A percentile compares a stretch with the other conserved stretches of the same genome.
Evolutionary conservation across 306 rosid species (phyloP).

Genomic region (Arachis hypogaea): DNA sequence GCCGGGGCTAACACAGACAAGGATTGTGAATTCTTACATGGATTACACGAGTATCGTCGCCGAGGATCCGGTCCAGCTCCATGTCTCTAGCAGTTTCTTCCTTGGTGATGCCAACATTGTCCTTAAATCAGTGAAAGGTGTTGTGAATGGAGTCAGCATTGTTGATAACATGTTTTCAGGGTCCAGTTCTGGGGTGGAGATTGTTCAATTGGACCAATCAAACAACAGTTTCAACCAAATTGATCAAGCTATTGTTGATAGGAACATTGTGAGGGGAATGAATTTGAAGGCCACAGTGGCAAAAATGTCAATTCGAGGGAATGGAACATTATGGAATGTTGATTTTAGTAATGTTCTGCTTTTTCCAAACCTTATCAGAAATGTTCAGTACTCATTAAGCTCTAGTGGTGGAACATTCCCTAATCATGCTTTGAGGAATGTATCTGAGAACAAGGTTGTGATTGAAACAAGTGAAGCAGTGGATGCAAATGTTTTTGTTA

Average conservation of each 20-base stretch:
- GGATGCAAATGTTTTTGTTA: conserved; percentile 53
- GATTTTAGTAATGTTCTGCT: conserved; percentile 67
- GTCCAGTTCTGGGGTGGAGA: conserved; percentile 53
- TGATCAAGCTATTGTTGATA: conserved; percentile 71
- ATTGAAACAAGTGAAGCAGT: conserved; percentile 61
- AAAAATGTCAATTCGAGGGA: conserved; percentile 55
- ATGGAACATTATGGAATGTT: conserved; percentile 68
- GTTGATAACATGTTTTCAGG: conserved; percentile 94
- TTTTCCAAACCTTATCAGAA: conserved; percentile 69
- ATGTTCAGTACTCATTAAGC: conserved; percentile 75
- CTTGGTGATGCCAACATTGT: conserved; percentile 81
- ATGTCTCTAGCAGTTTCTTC: conserved; percentile 73
- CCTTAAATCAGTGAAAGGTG: conserved; percentile 70
- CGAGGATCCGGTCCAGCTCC: conserved; percentile 91
- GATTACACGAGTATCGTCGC: conserved; percentile 87
- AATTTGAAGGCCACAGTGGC: conserved; percentile 63
- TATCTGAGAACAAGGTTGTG: conserved; percentile 64
- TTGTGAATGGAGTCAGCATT: conserved; percentile 62
- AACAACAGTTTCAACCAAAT: conserved; percentile 60
- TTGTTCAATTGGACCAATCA: conserved; percentile 70
- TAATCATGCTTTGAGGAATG: conserved; percentile 60
- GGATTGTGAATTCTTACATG: conserved; percentile 85
- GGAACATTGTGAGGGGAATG: conserved; percentile 81
- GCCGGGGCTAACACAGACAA: conserved; percentile 74
- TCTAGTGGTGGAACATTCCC: conserved; percentile 46